These are phyloP conservation scores for Trichosanthes cucumerina DNA, from an alignment of 306 rosid genomes.

Conservation along the genomic window DNA sequence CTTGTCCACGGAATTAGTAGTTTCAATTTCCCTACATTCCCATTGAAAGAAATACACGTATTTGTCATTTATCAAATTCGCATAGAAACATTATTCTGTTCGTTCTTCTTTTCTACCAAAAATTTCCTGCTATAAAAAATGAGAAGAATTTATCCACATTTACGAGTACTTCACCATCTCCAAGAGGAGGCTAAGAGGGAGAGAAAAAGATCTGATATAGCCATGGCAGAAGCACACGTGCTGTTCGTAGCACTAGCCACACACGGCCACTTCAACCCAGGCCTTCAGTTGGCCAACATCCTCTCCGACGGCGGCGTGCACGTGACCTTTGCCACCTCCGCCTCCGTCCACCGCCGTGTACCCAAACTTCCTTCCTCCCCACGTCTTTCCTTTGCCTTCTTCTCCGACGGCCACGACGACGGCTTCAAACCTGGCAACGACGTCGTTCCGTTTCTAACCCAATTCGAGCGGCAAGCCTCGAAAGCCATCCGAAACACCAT, in stretches of 20 bases:
- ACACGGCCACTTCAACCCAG: constrained; percentile 46
- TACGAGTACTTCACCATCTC: neutral
- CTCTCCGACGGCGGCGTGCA: constrained; percentile 18
- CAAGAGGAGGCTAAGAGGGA: neutral
- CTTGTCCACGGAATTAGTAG: too few species aligned
- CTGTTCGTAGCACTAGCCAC: constrained; percentile 26
- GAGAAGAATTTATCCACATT: neutral
- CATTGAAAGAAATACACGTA: too few species aligned
- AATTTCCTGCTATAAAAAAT: neutral
- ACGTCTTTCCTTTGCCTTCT: constrained; percentile 1
- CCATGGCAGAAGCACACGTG: constrained; percentile 6
- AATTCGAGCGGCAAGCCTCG: constrained; percentile 8
- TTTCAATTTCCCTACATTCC: too few species aligned
- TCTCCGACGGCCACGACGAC: constrained; percentile 11
- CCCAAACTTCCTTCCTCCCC: neutral
- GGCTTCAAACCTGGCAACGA: neutral
- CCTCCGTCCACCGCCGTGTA: neutral
- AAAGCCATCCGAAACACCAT: constrained; percentile 3
- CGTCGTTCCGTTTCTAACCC: neutral
- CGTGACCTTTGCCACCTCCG: constrained; percentile 25
- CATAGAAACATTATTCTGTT: too few species aligned
- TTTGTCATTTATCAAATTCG: too few species aligned
- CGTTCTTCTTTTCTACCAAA: neutral
- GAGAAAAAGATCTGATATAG: neutral
- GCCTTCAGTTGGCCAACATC: constrained; percentile 30